phyloP scores from a whole-genome alignment of 2,329 filamentous ascomycete species.

The Sarocladium strictum region DNA sequence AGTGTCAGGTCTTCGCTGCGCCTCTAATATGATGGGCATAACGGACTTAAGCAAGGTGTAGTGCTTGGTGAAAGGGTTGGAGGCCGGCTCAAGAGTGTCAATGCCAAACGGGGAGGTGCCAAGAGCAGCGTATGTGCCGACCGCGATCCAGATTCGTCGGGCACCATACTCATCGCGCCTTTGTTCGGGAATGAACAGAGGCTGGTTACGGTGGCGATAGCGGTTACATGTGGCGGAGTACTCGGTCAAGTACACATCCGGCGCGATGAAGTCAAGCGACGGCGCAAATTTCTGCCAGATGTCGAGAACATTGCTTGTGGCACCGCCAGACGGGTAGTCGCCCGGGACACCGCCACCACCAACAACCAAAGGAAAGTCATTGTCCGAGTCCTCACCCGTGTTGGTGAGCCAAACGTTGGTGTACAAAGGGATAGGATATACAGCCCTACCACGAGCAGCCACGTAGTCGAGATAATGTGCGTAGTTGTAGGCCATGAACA shows the following conservation, averaged over 20 bases:
- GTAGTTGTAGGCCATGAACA: conserved; percentile 31
- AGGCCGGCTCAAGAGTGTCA: conserved; percentile 25
- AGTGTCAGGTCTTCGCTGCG: conserved; percentile 19
- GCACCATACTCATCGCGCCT: conserved; percentile 40
- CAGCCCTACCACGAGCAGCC: conserved; percentile 26
- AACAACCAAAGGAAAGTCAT: conserved; percentile 28
- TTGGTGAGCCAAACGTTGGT: conserved; percentile 32
- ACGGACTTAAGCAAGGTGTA: conserved; percentile 26
- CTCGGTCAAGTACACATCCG: conserved; percentile 43
- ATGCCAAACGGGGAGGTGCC: conserved; percentile 35
- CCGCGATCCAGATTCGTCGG: conserved; percentile 34
- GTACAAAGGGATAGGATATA: conserved; percentile 26
- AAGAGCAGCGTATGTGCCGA: conserved; percentile 31
- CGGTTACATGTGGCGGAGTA: conserved; percentile 36
- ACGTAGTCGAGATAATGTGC: conserved; percentile 27
- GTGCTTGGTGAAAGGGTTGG: conserved; percentile 19
- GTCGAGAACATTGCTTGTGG: conserved; percentile 27
- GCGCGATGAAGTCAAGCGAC: conserved; percentile 37
- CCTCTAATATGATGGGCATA: conserved; percentile 20
- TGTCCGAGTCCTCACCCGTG: conserved; percentile 19
- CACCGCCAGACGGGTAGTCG: conserved; percentile 30
- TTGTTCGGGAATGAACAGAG: conserved; percentile 47
- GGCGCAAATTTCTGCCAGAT: conserved; percentile 35
- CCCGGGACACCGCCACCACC: conserved; percentile 28
- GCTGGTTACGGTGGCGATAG: conserved; percentile 36